These are phyloP conservation scores for Mycena haematopus DNA, from an alignment of 768 basidiomycete species.

Conservation along the genomic window DNA sequence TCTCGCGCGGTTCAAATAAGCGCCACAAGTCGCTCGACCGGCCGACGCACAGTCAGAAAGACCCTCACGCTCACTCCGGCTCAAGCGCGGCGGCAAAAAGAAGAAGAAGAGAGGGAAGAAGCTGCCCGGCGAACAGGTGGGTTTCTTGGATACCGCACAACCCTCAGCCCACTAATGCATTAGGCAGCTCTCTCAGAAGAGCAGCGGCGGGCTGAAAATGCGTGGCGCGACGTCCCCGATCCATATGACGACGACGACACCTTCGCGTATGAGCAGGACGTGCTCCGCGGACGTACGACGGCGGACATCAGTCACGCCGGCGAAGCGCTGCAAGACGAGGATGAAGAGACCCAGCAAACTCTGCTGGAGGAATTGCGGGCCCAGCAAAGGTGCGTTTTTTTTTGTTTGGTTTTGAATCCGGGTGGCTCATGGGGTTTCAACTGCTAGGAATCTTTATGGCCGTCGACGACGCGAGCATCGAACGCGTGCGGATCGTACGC, in stretches of 20 bases:
- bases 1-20: too few species aligned
- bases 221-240: not conserved
- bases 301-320: constrained; percentile 5
- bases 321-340: too few species aligned
- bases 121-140: too few species aligned
- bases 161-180: too few species aligned
- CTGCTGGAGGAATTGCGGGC: not conserved
- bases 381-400: not conserved
- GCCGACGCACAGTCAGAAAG: too few species aligned
- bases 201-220: not conserved
- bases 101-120: too few species aligned
- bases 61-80: too few species aligned
- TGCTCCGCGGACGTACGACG: not conserved
- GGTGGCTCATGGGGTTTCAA: not conserved
- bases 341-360: not conserved
- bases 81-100: too few species aligned
- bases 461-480: not conserved
- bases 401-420: not conserved
- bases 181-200: not conserved
- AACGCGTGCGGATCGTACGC: not conserved
- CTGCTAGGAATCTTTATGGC: not conserved
- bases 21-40: too few species aligned
- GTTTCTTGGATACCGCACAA: too few species aligned
- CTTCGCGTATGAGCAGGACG: not conserved
- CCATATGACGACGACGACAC: not conserved